Base-by-base conservation (phyloP, 2,329 filamentous ascomycete genomes). In the Penicillium fuscoglaucum region DNA sequence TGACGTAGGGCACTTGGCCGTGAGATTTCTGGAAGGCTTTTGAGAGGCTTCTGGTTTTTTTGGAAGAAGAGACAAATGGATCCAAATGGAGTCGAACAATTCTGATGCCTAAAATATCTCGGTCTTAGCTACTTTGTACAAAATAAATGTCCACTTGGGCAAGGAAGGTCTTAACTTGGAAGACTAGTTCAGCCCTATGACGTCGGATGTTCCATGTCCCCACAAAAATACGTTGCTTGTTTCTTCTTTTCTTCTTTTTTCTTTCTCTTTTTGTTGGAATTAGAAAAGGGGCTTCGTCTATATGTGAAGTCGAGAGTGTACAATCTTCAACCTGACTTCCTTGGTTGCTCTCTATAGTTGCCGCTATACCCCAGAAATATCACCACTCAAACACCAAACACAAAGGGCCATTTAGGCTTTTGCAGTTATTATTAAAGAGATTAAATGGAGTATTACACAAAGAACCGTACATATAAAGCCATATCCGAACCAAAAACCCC, bases 161-260 rank as follows among this genome's bases (percentile, higher is more conserved):
- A 28, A 26, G 24, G 4, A 24, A 24, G 26, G 26, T 5, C 10
- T 31, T n/a, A 13, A 26, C 40, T 43, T 43, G 40, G 40, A 26
- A 43, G 40, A 43, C 12, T 21, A 15, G 12, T 24, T 54, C 55
- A 57, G 55, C 55, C 55, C 43, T 57, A 53, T 52, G 40, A 53
- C 43, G 49, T 57, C 55, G 39, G 15, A 26, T 26, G 3, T 15
- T 19, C 17, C 37, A 31, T 35, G 2, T 15, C 46, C 39, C 53
- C 46, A 51, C 46, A n/a, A 50, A 10, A 43, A 13, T 17, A n/a
- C 2, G 13, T 21, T 29, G 37, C 9, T 41, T 41, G 10, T 31
- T 31, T 31, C 10, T 31, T 31, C 29, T 12, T 31, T 31, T 31
- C 29, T 31, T 29, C 29, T 29, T 29, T 29, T 3, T 28, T 7